Base-by-base conservation (phyloP, 345 rosid genomes). In the Passiflora organensis region DNA sequence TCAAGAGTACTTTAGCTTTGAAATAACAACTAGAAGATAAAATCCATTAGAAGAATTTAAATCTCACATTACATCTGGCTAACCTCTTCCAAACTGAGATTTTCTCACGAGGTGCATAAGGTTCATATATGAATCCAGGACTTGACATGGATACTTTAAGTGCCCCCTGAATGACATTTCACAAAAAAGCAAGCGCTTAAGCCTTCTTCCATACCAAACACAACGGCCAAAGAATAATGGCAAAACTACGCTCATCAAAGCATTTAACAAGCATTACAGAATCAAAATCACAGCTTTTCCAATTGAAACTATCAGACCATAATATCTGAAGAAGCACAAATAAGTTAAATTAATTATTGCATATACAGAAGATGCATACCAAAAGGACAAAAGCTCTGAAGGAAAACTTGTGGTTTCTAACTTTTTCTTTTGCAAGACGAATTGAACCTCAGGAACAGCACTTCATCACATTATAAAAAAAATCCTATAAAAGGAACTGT, bases 81-180 rank as follows among this genome's bases (percentile, higher is more conserved):
- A 69, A 93, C 99, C 99, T 88, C 66, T 53, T 59, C 96, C 94
- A 93, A 59, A 86, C 77, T 13, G 96, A 54, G 62, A 93, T 81
- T 44, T 66, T 71, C 66, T 84, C 91, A 16, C 75, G 82, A 43
- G 77, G 73, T 56, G 76, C 68, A 70, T 86, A 91, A 47, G 95
- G 94, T 65, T 89, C 99, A 71, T 81, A 81, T 24, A 93, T 78
- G 72, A 89, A 72, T 53, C 99, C 99, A 52, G 99, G 99, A 70
- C 95, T 93, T 6, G 77, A 75, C 72, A 93, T 71, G 12, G 87
- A 56, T 21, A 89, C 73, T 65, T 80, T 71, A 68, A 82, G 74
- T 23, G 86, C 77, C 24, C 85, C 89, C 96, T 93, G 79, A 72
- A 80, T 45, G 41, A 51, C 39, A 37, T 38, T 71, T 37, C 6